Evolutionary conservation across 257 asterid genomes (phyloP).

Genomic region (Fraxinus americana): DNA sequence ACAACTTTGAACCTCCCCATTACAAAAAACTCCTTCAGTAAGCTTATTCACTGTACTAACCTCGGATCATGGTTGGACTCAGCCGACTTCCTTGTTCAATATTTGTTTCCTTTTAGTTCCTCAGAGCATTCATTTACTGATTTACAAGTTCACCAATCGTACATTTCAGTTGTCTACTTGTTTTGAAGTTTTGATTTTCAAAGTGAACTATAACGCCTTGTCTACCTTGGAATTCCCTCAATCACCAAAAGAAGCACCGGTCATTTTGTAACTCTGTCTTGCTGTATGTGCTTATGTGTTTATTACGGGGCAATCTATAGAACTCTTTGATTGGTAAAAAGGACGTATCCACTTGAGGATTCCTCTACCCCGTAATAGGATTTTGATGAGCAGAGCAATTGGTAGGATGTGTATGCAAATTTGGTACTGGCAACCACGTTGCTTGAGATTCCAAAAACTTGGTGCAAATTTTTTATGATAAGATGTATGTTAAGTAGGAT

Average conservation of each 20-base stretch:
- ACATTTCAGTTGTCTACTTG: too few relatives aligned
- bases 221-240: background rate
- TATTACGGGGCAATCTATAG: background rate
- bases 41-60: background rate
- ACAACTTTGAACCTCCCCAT: too few relatives aligned
- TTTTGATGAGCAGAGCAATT: slow-evolving; percentile 77
- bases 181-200: too few relatives aligned
- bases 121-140: background rate
- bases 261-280: background rate
- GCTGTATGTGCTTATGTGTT: background rate
- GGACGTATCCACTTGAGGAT: background rate
- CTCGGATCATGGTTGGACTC: background rate
- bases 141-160: background rate
- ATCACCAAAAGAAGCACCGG: background rate
- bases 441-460: too few relatives aligned
- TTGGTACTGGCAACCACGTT: too few relatives aligned
- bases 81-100: background rate
- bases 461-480: background rate
- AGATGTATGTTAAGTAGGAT: background rate
- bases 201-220: background rate
- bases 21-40: too few relatives aligned
- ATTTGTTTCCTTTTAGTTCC: background rate
- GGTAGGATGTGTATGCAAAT: slow-evolving; percentile 9
- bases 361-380: slow-evolving; percentile 35
- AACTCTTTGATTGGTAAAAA: background rate